Evolutionary conservation across 2,329 filamentous ascomycete species (phyloP), one percentile per base, ranked within the genome.

Genomic region (Elsinoe australis): DNA sequence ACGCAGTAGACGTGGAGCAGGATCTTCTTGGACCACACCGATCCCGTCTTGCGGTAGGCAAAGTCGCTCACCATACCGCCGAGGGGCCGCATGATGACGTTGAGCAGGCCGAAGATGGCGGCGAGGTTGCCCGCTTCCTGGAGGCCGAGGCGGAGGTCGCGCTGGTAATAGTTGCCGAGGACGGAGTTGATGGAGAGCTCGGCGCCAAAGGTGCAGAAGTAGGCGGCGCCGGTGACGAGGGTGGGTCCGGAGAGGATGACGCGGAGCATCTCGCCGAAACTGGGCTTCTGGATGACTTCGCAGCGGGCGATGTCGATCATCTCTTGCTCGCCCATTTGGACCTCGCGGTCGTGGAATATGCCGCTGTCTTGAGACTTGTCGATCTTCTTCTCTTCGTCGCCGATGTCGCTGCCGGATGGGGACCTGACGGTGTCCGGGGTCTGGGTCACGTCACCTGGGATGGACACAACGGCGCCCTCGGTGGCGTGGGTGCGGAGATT

Each of bases 41-140:
- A 67, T 46, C 61, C 66, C 2, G 71, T 76, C 26, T 59, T 59
- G 17, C 64, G 64, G 65, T 80, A 83, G 22, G 78, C 64, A 19
- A 75, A 48, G 53, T 83, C 79, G 6, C 71, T 70, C 9, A 79
- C 59, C 38, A 79, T 67, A 42, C 84, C 83, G 39, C 83, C 83
- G 0, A 82, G 63, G 0, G 84, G 83, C 1, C 84, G 73, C 31
- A 78, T 81, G 47, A 80, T 61, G 47, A 85, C 66, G 68, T 87
- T 87, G 55, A 87, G 73, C 48, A 87, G 80, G 19, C 83, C 84
- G 61, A 86, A 87, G 71, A 85, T 85, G 54, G 83, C 75, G 1
- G 83, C 83, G 74, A 81, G 80, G 49, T 72, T 70, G 4, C 76
- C 77, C 0, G 73, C 69, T 22, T 67, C 64, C 6, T 76, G 79